A percentile compares a stretch with the other conserved stretches of the same genome.
phyloP scores from a whole-genome alignment of 768 basidiomycete genomes.

The Pulveroboletus frians region DNA sequence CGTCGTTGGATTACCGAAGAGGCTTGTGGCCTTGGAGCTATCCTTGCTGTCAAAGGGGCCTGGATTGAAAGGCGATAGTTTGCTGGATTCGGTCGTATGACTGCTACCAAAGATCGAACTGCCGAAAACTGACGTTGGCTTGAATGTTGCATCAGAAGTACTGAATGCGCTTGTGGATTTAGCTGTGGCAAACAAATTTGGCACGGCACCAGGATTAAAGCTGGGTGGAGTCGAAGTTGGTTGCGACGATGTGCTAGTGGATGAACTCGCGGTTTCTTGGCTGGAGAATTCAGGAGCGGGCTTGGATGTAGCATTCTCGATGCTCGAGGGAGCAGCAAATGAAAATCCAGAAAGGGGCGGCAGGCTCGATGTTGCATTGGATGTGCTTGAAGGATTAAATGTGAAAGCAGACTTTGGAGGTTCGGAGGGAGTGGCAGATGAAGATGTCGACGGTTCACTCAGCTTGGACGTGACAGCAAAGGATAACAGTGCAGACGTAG shows the following conservation, averaged over 20 bases:
- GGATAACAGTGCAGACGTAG: slow-evolving; percentile 5
- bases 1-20: slow-evolving; percentile 19
- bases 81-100: slow-evolving; percentile 13
- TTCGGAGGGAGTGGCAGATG: slow-evolving; percentile 13
- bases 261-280: slow-evolving; percentile 10
- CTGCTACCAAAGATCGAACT: slow-evolving; percentile 23
- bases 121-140: slow-evolving; percentile 24
- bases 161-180: slow-evolving; percentile 18
- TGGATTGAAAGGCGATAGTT: slow-evolving; percentile 8
- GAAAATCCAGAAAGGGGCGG: slow-evolving; percentile 18
- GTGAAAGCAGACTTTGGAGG: slow-evolving; percentile 29
- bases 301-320: slow-evolving; percentile 7
- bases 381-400: slow-evolving; percentile 14
- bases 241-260: slow-evolving; percentile 3
- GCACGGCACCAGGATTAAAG: slow-evolving; percentile 14
- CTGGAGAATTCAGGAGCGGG: slow-evolving; percentile 2
- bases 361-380: slow-evolving; percentile 1
- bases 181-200: slow-evolving; percentile 21
- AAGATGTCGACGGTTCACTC: slow-evolving; percentile 10
- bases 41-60: slow-evolving; percentile 11
- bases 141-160: slow-evolving; percentile 17
- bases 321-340: slow-evolving; percentile 7
- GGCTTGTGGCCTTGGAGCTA: slow-evolving; percentile 8
- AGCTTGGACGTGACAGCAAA: slow-evolving; percentile 18
- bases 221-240: slow-evolving; percentile 10